Percentiles rank a stretch among this genome's conserved stretches.
Evolutionary conservation across 352 stramenopile species (phyloP).

Genomic region (Globisporangium alternatum): DNA sequence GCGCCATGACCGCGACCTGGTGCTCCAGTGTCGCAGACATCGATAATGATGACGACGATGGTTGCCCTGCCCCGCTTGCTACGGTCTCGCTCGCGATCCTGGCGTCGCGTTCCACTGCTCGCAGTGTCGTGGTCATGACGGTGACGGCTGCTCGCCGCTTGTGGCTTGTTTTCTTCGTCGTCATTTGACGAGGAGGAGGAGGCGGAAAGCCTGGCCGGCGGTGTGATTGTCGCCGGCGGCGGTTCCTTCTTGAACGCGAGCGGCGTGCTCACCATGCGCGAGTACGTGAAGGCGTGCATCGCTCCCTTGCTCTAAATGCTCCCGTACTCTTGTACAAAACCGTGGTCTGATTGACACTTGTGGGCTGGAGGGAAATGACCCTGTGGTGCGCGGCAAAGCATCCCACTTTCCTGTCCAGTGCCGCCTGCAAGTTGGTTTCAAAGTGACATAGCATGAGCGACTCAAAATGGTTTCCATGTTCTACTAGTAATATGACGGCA

Average conservation of each 20-base stretch:
- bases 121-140: background rate
- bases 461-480: background rate
- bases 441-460: too few relatives aligned
- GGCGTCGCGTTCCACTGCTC: background rate
- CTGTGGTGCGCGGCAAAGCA: background rate
- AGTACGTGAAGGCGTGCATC: background rate
- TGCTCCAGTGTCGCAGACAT: background rate
- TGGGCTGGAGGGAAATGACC: background rate
- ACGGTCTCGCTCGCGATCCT: background rate
- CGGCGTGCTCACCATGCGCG: background rate
- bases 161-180: background rate
- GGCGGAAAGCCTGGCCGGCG: background rate
- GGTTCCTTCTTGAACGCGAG: background rate
- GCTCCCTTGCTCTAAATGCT: background rate
- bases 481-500: too few relatives aligned
- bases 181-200: background rate
- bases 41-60: background rate
- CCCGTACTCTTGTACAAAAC: background rate
- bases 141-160: background rate
- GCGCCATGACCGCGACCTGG: background rate
- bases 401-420: too few relatives aligned
- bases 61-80: background rate
- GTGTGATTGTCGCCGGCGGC: background rate
- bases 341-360: too few relatives aligned
- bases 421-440: too few relatives aligned